Percentiles rank a stretch among this genome's conserved stretches.
Conservation (phyloP, 139 green algal genomes). For the Asterochloris sp. region DNA sequence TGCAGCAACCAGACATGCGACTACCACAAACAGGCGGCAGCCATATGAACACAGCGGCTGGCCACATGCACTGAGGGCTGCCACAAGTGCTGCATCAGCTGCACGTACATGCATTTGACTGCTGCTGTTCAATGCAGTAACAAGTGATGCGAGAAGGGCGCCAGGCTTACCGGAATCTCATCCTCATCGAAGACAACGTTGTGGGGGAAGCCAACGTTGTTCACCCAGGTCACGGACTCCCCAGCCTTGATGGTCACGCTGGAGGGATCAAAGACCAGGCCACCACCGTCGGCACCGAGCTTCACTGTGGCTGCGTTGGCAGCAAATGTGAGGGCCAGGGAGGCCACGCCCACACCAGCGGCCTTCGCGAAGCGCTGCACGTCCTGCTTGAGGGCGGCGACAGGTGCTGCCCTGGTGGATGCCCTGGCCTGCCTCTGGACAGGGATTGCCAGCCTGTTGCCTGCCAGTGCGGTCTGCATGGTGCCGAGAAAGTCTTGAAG, state of each 20-base stretch:
- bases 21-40: too few relatives aligned
- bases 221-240: constrained; percentile 76
- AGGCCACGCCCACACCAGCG: constrained; percentile 54
- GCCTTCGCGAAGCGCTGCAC: constrained; percentile 21
- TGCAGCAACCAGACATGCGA: too few relatives aligned
- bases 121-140: too few relatives aligned
- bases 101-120: not conserved
- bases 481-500: not conserved
- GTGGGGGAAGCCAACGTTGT: constrained; percentile 79
- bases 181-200: constrained; percentile 96
- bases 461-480: constrained; percentile 18
- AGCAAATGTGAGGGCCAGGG: constrained; percentile 60
- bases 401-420: not conserved
- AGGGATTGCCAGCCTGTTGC: not conserved
- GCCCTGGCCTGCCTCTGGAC: not conserved
- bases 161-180: constrained; percentile 63
- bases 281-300: constrained; percentile 75
- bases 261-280: constrained; percentile 65
- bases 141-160: too few relatives aligned
- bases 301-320: constrained; percentile 76
- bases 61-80: too few relatives aligned
- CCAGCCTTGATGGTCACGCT: constrained; percentile 60
- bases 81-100: not conserved
- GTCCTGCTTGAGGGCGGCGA: constrained; percentile 21
- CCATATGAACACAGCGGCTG: too few relatives aligned